phyloP scores from a whole-genome alignment of 2,329 filamentous ascomycete species.

The Microcera coccophila region DNA sequence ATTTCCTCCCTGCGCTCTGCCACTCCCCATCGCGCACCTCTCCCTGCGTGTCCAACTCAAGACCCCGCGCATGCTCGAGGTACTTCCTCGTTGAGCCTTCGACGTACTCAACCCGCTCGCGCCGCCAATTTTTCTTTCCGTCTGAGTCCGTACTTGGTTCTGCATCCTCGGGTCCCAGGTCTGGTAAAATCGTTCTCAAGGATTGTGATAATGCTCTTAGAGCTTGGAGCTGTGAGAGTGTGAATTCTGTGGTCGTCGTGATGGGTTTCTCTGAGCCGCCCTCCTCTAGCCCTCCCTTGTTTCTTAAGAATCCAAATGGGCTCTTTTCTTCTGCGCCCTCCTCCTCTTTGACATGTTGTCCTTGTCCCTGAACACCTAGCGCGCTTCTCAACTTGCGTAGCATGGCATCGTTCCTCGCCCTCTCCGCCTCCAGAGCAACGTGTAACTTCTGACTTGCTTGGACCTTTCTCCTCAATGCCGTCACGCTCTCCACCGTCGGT shows the following conservation, averaged over 20 bases:
- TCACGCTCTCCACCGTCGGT: constrained; percentile 65
- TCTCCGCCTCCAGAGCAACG: constrained; percentile 64
- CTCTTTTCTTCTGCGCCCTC: constrained; percentile 14
- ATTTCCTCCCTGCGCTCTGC: constrained; percentile 51
- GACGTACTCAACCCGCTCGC: constrained; percentile 76
- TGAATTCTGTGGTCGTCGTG: constrained; percentile 70
- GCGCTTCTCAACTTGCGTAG: constrained; percentile 58
- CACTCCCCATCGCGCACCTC: constrained; percentile 63
- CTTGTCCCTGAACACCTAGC: constrained; percentile 31
- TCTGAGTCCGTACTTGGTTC: constrained; percentile 30
- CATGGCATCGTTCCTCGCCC: constrained; percentile 66
- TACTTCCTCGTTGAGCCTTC: constrained; percentile 75
- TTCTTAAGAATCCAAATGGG: constrained; percentile 55
- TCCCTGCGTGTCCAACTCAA: constrained; percentile 60
- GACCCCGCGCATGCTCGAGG: constrained; percentile 64
- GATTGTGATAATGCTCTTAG: constrained; percentile 61
- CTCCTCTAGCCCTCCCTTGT: constrained; percentile 48
- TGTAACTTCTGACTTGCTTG: constrained; percentile 77
- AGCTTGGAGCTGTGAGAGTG: constrained; percentile 76
- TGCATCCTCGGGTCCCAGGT: constrained; percentile 42
- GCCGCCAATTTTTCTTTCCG: constrained; percentile 54
- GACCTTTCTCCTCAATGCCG: constrained; percentile 67
- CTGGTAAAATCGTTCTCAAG: constrained; percentile 63
- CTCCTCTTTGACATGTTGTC: constrained; percentile 23
- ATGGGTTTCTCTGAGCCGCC: constrained; percentile 55